phyloP scores from a whole-genome alignment of 805 yeast species.

The Spathaspora hagerdaliae region DNA sequence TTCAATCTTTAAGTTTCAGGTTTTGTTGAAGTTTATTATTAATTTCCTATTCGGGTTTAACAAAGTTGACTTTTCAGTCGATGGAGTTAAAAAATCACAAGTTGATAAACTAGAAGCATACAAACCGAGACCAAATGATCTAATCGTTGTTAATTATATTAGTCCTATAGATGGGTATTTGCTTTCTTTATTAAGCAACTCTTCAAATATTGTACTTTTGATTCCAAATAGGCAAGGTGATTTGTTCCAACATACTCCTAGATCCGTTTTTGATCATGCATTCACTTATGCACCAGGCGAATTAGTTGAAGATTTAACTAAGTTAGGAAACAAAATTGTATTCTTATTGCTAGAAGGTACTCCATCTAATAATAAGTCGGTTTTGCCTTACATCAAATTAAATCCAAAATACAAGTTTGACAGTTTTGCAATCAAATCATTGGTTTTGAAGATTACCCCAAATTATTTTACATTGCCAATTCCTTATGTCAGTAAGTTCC shows the following conservation, averaged over 20 bases:
- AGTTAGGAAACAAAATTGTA: constrained; percentile 37
- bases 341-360: constrained; percentile 78
- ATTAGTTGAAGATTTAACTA: constrained; percentile 15
- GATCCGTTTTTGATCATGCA: constrained; percentile 24
- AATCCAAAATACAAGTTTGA: constrained; percentile 14
- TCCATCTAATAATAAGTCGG: constrained; percentile 75
- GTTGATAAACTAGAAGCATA: constrained; percentile 21
- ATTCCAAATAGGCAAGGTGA: constrained; percentile 38
- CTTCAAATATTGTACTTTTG: constrained; percentile 27
- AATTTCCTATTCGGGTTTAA: constrained; percentile 32
- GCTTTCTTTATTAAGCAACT: constrained; percentile 9
- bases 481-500: constrained; percentile 18
- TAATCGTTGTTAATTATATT: constrained; percentile 53
- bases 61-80: constrained; percentile 36
- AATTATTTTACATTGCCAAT: constrained; percentile 32
- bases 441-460: constrained; percentile 39
- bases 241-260: constrained; percentile 20
- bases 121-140: constrained; percentile 42
- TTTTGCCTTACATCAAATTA: constrained; percentile 51
- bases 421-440: constrained; percentile 25
- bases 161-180: constrained; percentile 55
- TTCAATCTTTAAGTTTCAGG: constrained; percentile 11
- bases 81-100: constrained; percentile 48
- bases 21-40: constrained; percentile 17
- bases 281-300: constrained; percentile 11